Base-by-base conservation (phyloP, 2,329 filamentous ascomycete species). In the Rhinocladiella similis region DNA sequence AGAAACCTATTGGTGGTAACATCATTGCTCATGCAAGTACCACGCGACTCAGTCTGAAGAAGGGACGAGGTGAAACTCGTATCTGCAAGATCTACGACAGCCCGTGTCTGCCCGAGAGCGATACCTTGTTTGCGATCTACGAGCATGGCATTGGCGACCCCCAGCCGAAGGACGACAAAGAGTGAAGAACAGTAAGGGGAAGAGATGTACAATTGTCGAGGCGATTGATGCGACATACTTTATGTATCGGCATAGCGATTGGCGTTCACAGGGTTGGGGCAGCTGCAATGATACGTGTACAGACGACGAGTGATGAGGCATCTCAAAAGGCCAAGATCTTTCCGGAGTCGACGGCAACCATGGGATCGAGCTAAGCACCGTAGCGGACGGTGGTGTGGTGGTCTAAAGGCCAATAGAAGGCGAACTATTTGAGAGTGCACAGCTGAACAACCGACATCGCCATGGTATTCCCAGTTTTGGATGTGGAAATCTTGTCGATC, bases 31-130 rank as follows among this genome's bases (percentile, higher is more conserved):
- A 99, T 72, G 92, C 94, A 50, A 96, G 91, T 69, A 99, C 94
- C 1, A 99, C 94, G 1, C 83, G 94, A 68, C 82, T 99, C 66
- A 97, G 91, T 68, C 73, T 99, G 70, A 97, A 96, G 79, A 99
- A 99, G 74, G 95, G 94, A 1, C 83, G 94, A 53, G 94, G 84
- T 27, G 94, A 99, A 80, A 99, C 94, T 19, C 85, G 94, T 77
- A 90, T 99, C 65, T 96, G 94, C 77, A 99, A 97, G 80, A 99
- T 99, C 61, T 99, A 99, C 71, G 95, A 99, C 75, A 97, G 92
- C 66, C 94, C 94, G 1, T 99, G 94, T 74, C 77, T 99, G 63
- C 94, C 94, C 0, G 94, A 99, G 76, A 95, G 91, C 67, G 95
- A 99, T 73, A 96, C 91, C 70, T 76, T 97, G 66, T 99, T 99